Evolutionary conservation across 352 stramenopile genomes (phyloP), one percentile per base, ranked within the genome.

Genomic region (Globisporangium spiculum): DNA sequence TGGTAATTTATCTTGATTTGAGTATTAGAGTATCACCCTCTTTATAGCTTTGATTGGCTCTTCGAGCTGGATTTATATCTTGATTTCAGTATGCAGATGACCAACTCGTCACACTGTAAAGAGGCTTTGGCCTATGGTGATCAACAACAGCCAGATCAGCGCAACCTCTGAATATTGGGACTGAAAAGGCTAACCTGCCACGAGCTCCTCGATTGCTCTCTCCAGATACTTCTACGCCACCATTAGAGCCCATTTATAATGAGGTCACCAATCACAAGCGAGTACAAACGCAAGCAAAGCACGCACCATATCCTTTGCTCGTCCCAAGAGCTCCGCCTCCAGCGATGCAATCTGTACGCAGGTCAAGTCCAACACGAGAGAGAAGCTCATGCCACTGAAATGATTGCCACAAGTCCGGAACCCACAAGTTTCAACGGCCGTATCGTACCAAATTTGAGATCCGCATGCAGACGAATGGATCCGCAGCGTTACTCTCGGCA

Each of bases 221-320:
- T 61, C 65, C 27, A 70, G 18, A 26, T 38, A 12, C 52, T 48
- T 60, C 65, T 70, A n/a, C 46, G 8, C 46, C 12, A 57, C 9
- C 8, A 10, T 10, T 9, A 27, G 8, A 62, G 14, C n/a, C 12
- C 32, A 38, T 18, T 24, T 52, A 12, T 18, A 63, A 55, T 9
- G 18, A 44, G 4, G 27, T 7, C 22, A 65, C 18, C 20, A 56
- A 16, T 4, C 41, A 50, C 16, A 9, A 22, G 41, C 3, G 14
- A 18, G 20, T n/a, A 34, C 16, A 14, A 27, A 41, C 4, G 10
- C 36, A 41, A 65, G 36, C 6, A 36, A 3, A 18, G 18, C 18
- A 56, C 70, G 38, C 70, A 80, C 77, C 77, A 84, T 69, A n/a
- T 84, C 75, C 12, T 76, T 69, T 27, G 73, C 63, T 52, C 75